Evolutionary conservation across 2,329 filamentous ascomycete genomes (phyloP).

Genomic region (Diplodia mutila): DNA sequence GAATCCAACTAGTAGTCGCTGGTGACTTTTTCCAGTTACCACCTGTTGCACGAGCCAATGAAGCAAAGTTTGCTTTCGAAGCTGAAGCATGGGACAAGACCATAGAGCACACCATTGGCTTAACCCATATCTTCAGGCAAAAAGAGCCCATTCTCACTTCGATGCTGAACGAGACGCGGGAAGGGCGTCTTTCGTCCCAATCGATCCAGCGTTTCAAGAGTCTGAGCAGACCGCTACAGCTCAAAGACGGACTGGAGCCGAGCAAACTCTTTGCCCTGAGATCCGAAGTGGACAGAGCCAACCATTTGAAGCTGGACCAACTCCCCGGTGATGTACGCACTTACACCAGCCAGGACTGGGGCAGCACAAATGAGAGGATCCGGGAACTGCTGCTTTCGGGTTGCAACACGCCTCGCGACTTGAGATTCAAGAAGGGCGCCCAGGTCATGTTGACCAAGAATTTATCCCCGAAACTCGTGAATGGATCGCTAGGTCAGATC

Average conservation of each 20-base stretch:
- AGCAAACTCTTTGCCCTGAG: slow-evolving; percentile 95
- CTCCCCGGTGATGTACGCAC: slow-evolving; percentile 69
- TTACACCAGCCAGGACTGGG: slow-evolving; percentile 75
- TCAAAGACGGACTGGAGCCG: slow-evolving; percentile 75
- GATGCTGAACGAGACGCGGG: slow-evolving; percentile 97
- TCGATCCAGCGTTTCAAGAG: slow-evolving; percentile 78
- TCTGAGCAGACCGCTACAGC: slow-evolving; percentile 67
- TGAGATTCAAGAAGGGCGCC: slow-evolving; percentile 85
- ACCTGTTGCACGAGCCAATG: slow-evolving; percentile 81
- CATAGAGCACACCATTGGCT: slow-evolving; percentile 91
- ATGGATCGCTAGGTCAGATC: slow-evolving; percentile 89
- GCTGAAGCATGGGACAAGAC: slow-evolving; percentile 88
- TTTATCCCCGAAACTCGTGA: slow-evolving; percentile 89
- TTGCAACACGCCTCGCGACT: slow-evolving; percentile 85
- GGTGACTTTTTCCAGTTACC: slow-evolving; percentile 98
- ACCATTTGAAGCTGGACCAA: slow-evolving; percentile 71
- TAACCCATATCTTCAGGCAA: slow-evolving; percentile 96
- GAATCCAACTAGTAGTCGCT: slow-evolving; percentile 93
- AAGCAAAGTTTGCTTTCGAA: slow-evolving; percentile 89
- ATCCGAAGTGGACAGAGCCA: slow-evolving; percentile 85
- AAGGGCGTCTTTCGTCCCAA: slow-evolving; percentile 76
- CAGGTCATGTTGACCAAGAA: slow-evolving; percentile 99
- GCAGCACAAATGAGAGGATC: slow-evolving; percentile 65
- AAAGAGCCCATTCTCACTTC: slow-evolving; percentile 85
- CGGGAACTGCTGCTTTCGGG: slow-evolving; percentile 78